Evolutionary conservation across 495 filamentous ascomycete genomes (phyloP).

Genomic region (Viridothelium virens): DNA sequence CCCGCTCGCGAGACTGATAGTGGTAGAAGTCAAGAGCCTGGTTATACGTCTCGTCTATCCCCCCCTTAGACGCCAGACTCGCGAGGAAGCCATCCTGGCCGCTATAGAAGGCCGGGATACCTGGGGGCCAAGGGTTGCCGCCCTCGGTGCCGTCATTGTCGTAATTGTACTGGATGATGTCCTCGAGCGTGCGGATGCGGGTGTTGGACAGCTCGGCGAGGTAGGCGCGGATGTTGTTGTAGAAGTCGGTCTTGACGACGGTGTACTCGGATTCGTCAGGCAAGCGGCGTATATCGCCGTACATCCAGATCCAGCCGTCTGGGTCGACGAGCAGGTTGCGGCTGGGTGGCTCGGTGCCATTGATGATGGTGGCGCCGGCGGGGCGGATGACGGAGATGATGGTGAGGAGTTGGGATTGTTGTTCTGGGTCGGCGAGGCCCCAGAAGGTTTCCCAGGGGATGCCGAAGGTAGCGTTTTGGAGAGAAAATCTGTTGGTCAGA

Average conservation of each 20-base stretch:
- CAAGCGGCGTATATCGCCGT: constrained; percentile 56
- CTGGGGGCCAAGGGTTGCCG: constrained; percentile 48
- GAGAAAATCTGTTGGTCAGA: constrained; percentile 44
- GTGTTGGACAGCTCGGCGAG: constrained; percentile 59
- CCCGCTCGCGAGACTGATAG: constrained; percentile 50
- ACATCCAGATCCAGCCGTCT: constrained; percentile 61
- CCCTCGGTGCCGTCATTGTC: constrained; percentile 62
- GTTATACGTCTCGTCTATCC: constrained; percentile 58
- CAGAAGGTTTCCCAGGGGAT: constrained; percentile 65
- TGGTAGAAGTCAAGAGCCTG: constrained; percentile 56
- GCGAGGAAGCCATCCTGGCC: constrained; percentile 65
- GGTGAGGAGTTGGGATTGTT: constrained; percentile 45
- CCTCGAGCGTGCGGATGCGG: constrained; percentile 53
- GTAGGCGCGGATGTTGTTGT: constrained; percentile 63
- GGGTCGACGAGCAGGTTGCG: constrained; percentile 54
- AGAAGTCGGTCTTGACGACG: constrained; percentile 67
- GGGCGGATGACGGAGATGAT: constrained; percentile 48
- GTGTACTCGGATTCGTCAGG: constrained; percentile 66
- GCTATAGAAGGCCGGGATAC: constrained; percentile 56
- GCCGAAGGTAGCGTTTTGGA: constrained; percentile 58
- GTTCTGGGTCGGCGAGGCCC: constrained; percentile 47
- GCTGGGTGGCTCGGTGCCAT: constrained; percentile 59
- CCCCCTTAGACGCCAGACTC: constrained; percentile 49
- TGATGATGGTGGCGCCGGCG: constrained; percentile 61
- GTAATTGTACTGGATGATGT: constrained; percentile 59